These are phyloP conservation scores for Vigna trinervia DNA, from an alignment of 306 rosid genomes.

Conservation along the genomic window DNA sequence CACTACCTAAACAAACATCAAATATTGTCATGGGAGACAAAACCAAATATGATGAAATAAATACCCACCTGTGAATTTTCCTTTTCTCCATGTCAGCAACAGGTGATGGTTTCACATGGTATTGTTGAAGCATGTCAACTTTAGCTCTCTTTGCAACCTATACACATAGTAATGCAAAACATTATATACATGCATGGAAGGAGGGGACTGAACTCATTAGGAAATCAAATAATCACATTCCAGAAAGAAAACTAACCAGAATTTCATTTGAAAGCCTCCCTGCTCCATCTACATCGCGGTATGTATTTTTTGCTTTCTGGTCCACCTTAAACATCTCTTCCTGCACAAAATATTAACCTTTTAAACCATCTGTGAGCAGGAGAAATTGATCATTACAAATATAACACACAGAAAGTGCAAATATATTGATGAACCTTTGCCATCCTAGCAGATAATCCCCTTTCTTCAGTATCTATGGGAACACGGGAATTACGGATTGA, in stretches of 20 bases:
- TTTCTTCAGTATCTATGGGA: slow-evolving; percentile 58
- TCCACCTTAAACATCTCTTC: slow-evolving; percentile 64
- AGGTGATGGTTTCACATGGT: slow-evolving; percentile 50
- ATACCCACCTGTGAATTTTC: slow-evolving; percentile 67
- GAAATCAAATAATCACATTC: slow-evolving; percentile 35
- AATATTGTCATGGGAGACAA: background rate
- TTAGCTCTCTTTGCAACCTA: slow-evolving; percentile 68
- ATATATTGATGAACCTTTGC: slow-evolving; percentile 54
- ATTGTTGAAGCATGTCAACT: slow-evolving; percentile 58
- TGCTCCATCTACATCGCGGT: slow-evolving; percentile 52
- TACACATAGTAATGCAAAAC: slow-evolving; percentile 41
- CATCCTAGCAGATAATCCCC: slow-evolving; percentile 50
- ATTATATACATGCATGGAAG: slow-evolving; percentile 24
- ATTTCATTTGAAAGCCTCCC: slow-evolving; percentile 66
- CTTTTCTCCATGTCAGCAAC: slow-evolving; percentile 56
- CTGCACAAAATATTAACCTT: slow-evolving; percentile 44
- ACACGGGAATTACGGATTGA: slow-evolving; percentile 49
- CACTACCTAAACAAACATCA: background rate
- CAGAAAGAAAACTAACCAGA: slow-evolving; percentile 58
- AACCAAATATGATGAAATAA: slow-evolving; percentile 8
- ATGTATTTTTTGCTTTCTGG: slow-evolving; percentile 54
- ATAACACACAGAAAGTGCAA: slow-evolving; percentile 35
- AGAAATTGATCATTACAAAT: slow-evolving; percentile 2
- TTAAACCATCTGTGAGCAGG: slow-evolving; percentile 35
- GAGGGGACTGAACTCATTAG: slow-evolving; percentile 8